Percentiles rank a stretch among this genome's conserved stretches.
Evolutionary conservation across 2,329 filamentous ascomycete genomes (phyloP).

Genomic region (Phoma herbarum): DNA sequence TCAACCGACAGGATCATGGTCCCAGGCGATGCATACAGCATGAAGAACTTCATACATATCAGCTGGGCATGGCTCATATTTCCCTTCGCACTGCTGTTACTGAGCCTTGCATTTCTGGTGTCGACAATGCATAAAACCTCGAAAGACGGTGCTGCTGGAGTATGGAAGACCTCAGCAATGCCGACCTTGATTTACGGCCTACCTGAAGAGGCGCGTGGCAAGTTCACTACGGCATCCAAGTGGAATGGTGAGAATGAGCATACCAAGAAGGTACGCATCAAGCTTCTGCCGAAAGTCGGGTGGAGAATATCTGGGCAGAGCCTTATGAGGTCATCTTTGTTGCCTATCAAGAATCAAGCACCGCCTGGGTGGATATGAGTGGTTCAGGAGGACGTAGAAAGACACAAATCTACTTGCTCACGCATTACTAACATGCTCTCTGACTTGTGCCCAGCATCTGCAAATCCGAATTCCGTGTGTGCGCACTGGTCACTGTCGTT

Average conservation of each 20-base stretch:
- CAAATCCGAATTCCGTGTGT: no score
- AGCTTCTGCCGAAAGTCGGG: conserved; percentile 20
- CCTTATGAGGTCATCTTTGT: conserved; percentile 9
- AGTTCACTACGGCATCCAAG: conserved; percentile 7
- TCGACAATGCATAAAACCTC: conserved; percentile 37
- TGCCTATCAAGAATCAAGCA: conserved; percentile 9
- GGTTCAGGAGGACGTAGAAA: no score
- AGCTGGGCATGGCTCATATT: conserved; percentile 41
- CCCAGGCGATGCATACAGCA: conserved; percentile 20
- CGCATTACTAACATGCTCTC: no score
- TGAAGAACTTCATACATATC: conserved; percentile 24
- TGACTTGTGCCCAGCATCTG: no score
- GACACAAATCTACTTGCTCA: no score
- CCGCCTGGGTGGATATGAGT: conserved; percentile 22
- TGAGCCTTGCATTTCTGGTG: conserved; percentile 37
- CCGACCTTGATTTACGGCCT: conserved; percentile 40
- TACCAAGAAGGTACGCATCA: conserved; percentile 26
- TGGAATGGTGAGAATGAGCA: not conserved
- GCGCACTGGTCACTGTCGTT: no score
- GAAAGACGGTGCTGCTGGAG: conserved; percentile 14
- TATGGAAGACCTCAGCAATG: conserved; percentile 48
- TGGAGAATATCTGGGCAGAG: conserved; percentile 34
- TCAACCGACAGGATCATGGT: conserved; percentile 11
- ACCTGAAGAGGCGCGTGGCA: conserved; percentile 28
- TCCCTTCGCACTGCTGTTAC: conserved; percentile 31